Conservation (phyloP, 192 early-diverging fungal genomes). For the Coemansia sp. region DNA sequence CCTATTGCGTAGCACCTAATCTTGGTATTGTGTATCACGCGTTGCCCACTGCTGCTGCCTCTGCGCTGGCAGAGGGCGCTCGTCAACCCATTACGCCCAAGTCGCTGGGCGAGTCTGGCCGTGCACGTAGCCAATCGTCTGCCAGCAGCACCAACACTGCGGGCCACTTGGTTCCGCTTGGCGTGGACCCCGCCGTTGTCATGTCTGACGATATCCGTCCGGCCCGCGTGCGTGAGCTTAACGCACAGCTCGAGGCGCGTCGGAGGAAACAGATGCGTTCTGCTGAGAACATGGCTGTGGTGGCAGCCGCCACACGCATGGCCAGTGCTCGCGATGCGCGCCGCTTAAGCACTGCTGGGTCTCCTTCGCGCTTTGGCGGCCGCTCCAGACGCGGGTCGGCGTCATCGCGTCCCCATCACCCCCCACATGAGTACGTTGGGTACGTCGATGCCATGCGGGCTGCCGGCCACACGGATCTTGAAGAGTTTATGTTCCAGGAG, state of each 20-base stretch:
- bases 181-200: constrained; percentile 58
- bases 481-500: constrained; percentile 91
- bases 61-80: background rate
- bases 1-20: constrained; percentile 84
- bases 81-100: background rate
- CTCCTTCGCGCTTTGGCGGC: background rate
- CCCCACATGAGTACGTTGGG: constrained; percentile 56
- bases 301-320: constrained; percentile 40
- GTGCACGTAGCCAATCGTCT: constrained; percentile 38
- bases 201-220: constrained; percentile 58
- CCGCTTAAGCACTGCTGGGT: no score
- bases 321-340: constrained; percentile 21
- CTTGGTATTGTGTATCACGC: constrained; percentile 79
- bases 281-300: constrained; percentile 34
- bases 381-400: background rate
- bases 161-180: background rate
- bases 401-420: background rate
- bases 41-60: constrained; percentile 12
- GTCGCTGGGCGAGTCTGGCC: constrained; percentile 14
- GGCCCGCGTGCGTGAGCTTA: constrained; percentile 16
- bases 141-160: constrained; percentile 11
- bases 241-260: constrained; percentile 12
- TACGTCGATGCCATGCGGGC: constrained; percentile 71
- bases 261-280: constrained; percentile 26
- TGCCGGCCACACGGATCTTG: constrained; percentile 71